phyloP scores from a whole-genome alignment of 768 basidiomycete genomes.

The Tephrocybe rancida region DNA sequence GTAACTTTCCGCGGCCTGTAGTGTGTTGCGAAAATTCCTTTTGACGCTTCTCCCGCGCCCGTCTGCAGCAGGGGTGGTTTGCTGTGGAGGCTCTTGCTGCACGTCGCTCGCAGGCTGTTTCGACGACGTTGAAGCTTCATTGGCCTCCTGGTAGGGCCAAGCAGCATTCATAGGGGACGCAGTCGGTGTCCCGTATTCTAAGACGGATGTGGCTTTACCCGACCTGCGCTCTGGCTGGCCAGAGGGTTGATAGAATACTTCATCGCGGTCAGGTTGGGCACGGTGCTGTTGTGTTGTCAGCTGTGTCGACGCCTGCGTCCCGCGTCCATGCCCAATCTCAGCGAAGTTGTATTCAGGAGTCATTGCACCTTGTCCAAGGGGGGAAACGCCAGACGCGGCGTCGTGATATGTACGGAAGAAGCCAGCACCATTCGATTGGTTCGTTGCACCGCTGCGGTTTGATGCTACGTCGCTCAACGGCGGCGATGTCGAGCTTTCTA shows the following conservation, averaged over 20 bases:
- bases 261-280: conserved; percentile 8
- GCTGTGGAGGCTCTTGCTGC: conserved; percentile 41
- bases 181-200: conserved; percentile 5
- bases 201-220: neutral
- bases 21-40: conserved; percentile 65
- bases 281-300: conserved; percentile 10
- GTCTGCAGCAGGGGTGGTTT: conserved; percentile 34
- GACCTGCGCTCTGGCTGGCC: conserved; percentile 8
- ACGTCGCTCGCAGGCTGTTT: conserved; percentile 38
- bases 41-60: conserved; percentile 62
- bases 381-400: conserved; percentile 29
- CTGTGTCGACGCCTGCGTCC: conserved; percentile 32
- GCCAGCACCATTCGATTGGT: conserved; percentile 55
- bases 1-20: conserved; percentile 72
- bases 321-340: conserved; percentile 77
- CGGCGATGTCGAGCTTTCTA: conserved; percentile 63
- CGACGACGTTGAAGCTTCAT: conserved; percentile 31
- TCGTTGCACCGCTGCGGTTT: conserved; percentile 52
- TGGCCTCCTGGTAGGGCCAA: conserved; percentile 49
- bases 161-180: conserved; percentile 4
- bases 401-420: conserved; percentile 65
- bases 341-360: conserved; percentile 78
- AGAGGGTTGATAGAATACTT: conserved; percentile 7
- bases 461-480: conserved; percentile 63
- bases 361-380: conserved; percentile 53